Evolutionary conservation across 2,329 filamentous ascomycete species (phyloP).

Genomic region (Xylariaceae sp.): DNA sequence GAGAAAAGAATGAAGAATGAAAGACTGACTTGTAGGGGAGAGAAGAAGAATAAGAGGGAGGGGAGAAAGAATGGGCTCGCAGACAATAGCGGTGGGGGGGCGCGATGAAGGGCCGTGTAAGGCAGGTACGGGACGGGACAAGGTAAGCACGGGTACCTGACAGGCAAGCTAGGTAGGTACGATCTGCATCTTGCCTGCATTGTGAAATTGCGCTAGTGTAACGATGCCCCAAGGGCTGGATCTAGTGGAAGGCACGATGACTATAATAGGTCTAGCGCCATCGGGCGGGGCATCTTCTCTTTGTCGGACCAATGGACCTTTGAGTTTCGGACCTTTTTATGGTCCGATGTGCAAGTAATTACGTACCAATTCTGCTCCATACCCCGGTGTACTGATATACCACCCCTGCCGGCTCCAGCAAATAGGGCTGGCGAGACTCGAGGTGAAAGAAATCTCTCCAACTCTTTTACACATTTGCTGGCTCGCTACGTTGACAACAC

Average conservation of each 20-base stretch:
- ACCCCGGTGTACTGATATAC: too few relatives aligned
- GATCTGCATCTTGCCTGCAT: slow-evolving; percentile 10
- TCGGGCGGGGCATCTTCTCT: background rate
- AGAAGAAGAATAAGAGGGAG: slow-evolving; percentile 1
- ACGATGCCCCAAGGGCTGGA: slow-evolving; percentile 1
- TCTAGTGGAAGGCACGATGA: slow-evolving; percentile 5
- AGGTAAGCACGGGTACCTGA: slow-evolving; percentile 26
- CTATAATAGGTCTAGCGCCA: slow-evolving; percentile 9
- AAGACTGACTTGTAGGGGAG: slow-evolving; percentile 9
- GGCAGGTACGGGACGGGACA: background rate
- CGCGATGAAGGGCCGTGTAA: background rate
- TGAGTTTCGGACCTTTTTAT: background rate
- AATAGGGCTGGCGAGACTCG: too few relatives aligned
- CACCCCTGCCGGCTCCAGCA: too few relatives aligned
- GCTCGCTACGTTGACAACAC: too few relatives aligned
- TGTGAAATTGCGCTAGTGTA: slow-evolving; percentile 12
- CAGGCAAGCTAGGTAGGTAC: slow-evolving; percentile 14
- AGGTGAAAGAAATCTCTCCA: too few relatives aligned
- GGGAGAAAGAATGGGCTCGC: slow-evolving; percentile 14
- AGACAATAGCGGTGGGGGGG: background rate
- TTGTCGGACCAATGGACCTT: background rate
- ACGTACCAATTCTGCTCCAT: too few relatives aligned
- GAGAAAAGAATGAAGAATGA: slow-evolving; percentile 13
- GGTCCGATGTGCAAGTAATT: background rate
- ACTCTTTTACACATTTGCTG: too few relatives aligned